Evolutionary conservation across 1,284 basidiomycete species (phyloP).

Genomic region (Ustilago shanxiensis): DNA sequence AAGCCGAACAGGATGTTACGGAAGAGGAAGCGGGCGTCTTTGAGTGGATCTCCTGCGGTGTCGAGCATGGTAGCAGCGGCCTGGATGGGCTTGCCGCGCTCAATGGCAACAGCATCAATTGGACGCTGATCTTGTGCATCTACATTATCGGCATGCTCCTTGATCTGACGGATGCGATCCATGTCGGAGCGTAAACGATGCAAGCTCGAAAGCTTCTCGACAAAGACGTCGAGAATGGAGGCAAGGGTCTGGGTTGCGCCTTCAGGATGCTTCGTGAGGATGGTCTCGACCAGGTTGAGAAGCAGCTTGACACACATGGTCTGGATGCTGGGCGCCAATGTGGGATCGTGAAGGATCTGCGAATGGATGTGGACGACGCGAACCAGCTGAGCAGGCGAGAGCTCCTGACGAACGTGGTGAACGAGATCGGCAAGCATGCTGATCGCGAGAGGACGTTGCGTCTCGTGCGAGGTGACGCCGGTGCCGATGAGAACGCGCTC

Average conservation of each 20-base stretch:
- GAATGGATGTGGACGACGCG: conserved; percentile 88
- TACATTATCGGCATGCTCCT: conserved; percentile 34
- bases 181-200: conserved; percentile 70
- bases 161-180: conserved; percentile 44
- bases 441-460: conserved; percentile 82
- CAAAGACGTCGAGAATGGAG: conserved; percentile 84
- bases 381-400: conserved; percentile 82
- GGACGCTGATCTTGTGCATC: not conserved
- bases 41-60: conserved; percentile 70
- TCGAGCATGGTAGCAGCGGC: conserved; percentile 70
- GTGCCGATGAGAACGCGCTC: conserved; percentile 91
- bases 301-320: conserved; percentile 94
- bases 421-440: conserved; percentile 92
- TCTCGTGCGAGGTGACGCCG: conserved; percentile 83
- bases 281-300: conserved; percentile 87
- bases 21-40: conserved; percentile 81
- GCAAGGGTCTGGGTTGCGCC: conserved; percentile 79
- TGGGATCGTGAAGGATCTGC: conserved; percentile 88
- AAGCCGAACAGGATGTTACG: conserved; percentile 91
- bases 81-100: conserved; percentile 71
- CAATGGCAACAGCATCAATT: conserved; percentile 67
- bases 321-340: conserved; percentile 84
- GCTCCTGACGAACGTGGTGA: conserved; percentile 88
- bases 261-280: conserved; percentile 72
- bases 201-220: conserved; percentile 88